Evolutionary conservation across 768 basidiomycete genomes (phyloP).

Genomic region (Phanerochaete carnosa): DNA sequence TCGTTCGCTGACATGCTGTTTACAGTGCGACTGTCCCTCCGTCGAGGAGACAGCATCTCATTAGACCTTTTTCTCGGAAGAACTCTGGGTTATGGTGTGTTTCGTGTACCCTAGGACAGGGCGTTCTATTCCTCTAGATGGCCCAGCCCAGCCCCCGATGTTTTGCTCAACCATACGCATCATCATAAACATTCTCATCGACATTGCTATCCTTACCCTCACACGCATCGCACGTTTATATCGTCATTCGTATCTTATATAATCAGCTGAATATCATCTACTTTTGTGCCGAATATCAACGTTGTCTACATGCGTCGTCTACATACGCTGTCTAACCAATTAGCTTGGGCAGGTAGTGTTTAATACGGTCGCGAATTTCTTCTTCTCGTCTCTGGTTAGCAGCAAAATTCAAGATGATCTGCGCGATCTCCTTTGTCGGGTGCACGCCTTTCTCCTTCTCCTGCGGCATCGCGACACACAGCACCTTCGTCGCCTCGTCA

Average conservation of each 20-base stretch:
- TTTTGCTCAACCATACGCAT: slow-evolving; percentile 68
- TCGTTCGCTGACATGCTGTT: not conserved
- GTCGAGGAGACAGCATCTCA: slow-evolving; percentile 70
- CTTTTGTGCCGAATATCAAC: too few species aligned
- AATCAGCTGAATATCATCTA: not conserved
- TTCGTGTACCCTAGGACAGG: slow-evolving; percentile 7
- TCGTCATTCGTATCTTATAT: slow-evolving; percentile 17
- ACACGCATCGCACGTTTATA: slow-evolving; percentile 16
- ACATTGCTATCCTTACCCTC: slow-evolving; percentile 2
- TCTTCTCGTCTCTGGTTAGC: slow-evolving; percentile 37
- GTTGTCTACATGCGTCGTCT: too few species aligned
- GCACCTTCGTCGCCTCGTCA: slow-evolving; percentile 62
- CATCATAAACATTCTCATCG: not conserved
- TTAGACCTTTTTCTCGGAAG: slow-evolving; percentile 19
- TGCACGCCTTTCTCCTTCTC: slow-evolving; percentile 37
- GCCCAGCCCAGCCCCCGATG: slow-evolving; percentile 28
- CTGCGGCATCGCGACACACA: slow-evolving; percentile 58
- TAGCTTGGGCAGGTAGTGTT: slow-evolving; percentile 35
- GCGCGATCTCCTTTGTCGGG: slow-evolving; percentile 48
- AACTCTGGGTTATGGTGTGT: slow-evolving; percentile 12
- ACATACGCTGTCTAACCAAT: not conserved
- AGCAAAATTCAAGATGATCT: slow-evolving; percentile 56
- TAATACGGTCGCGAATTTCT: slow-evolving; percentile 45
- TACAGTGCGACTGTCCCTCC: slow-evolving; percentile 80
- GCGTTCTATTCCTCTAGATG: slow-evolving; percentile 46